Percentiles rank a stretch among this genome's conserved stretches.
phyloP scores from a whole-genome alignment of 768 basidiomycete genomes.

The Tricholomella constricta region DNA sequence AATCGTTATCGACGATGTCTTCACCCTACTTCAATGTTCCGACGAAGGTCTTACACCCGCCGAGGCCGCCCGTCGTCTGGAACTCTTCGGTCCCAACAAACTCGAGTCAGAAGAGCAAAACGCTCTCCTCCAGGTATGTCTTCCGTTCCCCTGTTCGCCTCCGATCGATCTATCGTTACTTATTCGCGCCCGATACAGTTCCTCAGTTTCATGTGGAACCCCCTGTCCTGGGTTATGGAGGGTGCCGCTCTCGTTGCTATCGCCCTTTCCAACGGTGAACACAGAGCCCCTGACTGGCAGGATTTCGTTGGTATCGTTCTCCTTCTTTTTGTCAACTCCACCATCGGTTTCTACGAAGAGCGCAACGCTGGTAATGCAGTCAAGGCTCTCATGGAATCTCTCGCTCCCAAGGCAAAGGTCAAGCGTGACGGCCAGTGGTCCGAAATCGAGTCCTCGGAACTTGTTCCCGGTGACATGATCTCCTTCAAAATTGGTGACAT shows the following conservation, averaged over 20 bases:
- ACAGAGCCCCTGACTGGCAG: slow-evolving; percentile 89
- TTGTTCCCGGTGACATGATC: slow-evolving; percentile 96
- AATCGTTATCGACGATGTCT: slow-evolving; percentile 94
- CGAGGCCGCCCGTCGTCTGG: slow-evolving; percentile 83
- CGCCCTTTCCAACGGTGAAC: slow-evolving; percentile 90
- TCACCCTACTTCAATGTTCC: slow-evolving; percentile 90
- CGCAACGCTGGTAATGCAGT: slow-evolving; percentile 97
- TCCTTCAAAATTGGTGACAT: slow-evolving; percentile 99
- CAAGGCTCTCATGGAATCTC: slow-evolving; percentile 99
- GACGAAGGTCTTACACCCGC: slow-evolving; percentile 74
- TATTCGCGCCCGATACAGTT: slow-evolving; percentile 50
- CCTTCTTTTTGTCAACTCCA: slow-evolving; percentile 90
- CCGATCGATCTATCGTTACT: not conserved
- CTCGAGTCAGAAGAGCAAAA: slow-evolving; percentile 91
- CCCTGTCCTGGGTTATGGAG: slow-evolving; percentile 99
- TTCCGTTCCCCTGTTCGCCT: not conserved
- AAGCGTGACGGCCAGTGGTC: slow-evolving; percentile 83
- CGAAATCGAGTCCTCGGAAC: slow-evolving; percentile 86
- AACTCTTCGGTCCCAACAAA: slow-evolving; percentile 96
- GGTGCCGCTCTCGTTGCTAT: slow-evolving; percentile 94
- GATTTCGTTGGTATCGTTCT: slow-evolving; percentile 97
- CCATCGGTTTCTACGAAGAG: slow-evolving; percentile 98
- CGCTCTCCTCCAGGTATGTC: slow-evolving; percentile 76
- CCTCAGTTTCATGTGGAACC: slow-evolving; percentile 99
- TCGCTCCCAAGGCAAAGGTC: slow-evolving; percentile 96